These are phyloP conservation scores for Ophiostoma angusticollis DNA, from an alignment of 2,329 filamentous ascomycete genomes.

Conservation along the genomic window DNA sequence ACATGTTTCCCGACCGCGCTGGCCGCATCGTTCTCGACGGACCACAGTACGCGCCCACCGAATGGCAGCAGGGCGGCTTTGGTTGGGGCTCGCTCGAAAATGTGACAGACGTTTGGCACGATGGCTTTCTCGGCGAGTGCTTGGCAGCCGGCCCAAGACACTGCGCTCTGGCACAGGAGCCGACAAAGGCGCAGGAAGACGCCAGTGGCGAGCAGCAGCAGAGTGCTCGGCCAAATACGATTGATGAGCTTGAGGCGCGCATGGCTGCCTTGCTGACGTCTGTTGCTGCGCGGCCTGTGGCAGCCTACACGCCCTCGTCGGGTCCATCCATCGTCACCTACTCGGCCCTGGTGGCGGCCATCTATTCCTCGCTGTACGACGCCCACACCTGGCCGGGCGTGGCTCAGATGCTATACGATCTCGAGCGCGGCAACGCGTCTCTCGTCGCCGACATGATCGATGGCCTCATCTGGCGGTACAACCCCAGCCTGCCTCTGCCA, in stretches of 20 bases:
- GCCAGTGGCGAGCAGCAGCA: slow-evolving; percentile 8
- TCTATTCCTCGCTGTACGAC: slow-evolving; percentile 32
- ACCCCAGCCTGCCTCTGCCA: slow-evolving; percentile 19
- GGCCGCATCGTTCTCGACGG: slow-evolving; percentile 37
- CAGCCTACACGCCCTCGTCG: slow-evolving; percentile 24
- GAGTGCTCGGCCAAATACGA: slow-evolving; percentile 19
- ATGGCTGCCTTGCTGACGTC: slow-evolving; percentile 27
- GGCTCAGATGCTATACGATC: slow-evolving; percentile 29
- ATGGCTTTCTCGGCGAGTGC: slow-evolving; percentile 39
- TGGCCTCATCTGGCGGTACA: slow-evolving; percentile 25
- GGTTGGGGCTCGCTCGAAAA: slow-evolving; percentile 36
- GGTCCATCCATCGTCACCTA: slow-evolving; percentile 35
- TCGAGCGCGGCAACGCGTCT: slow-evolving; percentile 32
- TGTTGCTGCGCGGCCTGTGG: slow-evolving; percentile 25
- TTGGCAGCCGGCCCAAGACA: slow-evolving; percentile 32
- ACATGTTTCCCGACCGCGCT: slow-evolving; percentile 35
- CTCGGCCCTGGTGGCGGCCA: slow-evolving; percentile 25
- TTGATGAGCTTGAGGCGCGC: slow-evolving; percentile 25
- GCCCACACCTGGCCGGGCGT: slow-evolving; percentile 29
- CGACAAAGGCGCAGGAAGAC: no score
- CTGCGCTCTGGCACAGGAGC: slow-evolving; percentile 33
- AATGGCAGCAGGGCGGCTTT: slow-evolving; percentile 32
- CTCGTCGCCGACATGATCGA: slow-evolving; percentile 29
- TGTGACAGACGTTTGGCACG: slow-evolving; percentile 33
- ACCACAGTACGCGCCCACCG: slow-evolving; percentile 33